These are phyloP conservation scores for Corylus heterophylla DNA, from an alignment of 306 rosid genomes.

Conservation along the genomic window DNA sequence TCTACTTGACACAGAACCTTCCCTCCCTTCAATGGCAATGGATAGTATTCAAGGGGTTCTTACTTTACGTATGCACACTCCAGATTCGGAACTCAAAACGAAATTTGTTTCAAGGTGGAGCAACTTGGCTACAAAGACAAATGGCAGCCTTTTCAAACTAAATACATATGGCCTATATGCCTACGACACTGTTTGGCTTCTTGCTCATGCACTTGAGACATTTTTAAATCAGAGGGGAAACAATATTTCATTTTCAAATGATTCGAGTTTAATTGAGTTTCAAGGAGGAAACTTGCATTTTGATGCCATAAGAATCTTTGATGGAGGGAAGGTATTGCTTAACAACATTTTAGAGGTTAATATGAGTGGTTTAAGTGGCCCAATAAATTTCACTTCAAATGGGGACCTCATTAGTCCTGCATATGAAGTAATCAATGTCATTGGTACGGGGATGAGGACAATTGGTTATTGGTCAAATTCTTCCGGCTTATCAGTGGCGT, in stretches of 20 bases:
- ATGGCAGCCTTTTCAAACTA: slow-evolving; percentile 40
- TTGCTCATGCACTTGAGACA: slow-evolving; percentile 73
- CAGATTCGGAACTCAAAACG: slow-evolving; percentile 58
- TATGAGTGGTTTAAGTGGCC: slow-evolving; percentile 77
- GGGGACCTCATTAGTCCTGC: slow-evolving; percentile 64
- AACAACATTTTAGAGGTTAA: slow-evolving; percentile 51
- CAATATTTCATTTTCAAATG: slow-evolving; percentile 58
- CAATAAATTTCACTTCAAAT: slow-evolving; percentile 51
- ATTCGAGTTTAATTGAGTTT: slow-evolving; percentile 44
- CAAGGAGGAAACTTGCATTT: slow-evolving; percentile 47
- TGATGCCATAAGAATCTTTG: slow-evolving; percentile 63
- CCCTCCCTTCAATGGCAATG: slow-evolving; percentile 38
- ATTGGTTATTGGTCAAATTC: slow-evolving; percentile 92
- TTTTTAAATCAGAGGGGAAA: slow-evolving; percentile 68
- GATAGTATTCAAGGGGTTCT: slow-evolving; percentile 74
- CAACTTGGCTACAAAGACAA: slow-evolving; percentile 35
- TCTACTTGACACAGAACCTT: slow-evolving; percentile 47
- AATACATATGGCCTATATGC: slow-evolving; percentile 58
- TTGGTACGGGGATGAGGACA: slow-evolving; percentile 58
- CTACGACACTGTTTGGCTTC: slow-evolving; percentile 79
- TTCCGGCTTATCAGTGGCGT: slow-evolving; percentile 59
- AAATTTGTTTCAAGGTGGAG: slow-evolving; percentile 73
- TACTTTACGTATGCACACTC: slow-evolving; percentile 59
- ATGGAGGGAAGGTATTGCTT: slow-evolving; percentile 59
- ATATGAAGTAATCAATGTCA: slow-evolving; percentile 74